Base-by-base conservation (phyloP, 208 protist species). In the Leishmania gerbilli region DNA sequence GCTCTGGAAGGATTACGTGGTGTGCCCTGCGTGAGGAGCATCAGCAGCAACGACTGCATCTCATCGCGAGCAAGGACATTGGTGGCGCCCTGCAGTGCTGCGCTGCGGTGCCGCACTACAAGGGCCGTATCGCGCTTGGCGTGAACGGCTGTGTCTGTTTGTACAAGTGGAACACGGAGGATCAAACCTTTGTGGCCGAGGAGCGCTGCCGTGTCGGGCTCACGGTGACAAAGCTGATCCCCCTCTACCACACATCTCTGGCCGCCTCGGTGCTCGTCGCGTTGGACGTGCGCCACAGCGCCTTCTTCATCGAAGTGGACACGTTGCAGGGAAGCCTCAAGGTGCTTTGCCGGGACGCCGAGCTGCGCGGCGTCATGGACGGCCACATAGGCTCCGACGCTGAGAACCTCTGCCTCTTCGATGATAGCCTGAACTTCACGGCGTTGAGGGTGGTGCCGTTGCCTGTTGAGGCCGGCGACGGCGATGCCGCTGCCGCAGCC, bases 1-100 rank as follows among this genome's bases (percentile, higher is more conserved):
- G 92, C 11, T 93, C 90, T 1, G 90, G 92, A 53, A 84, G 92
- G 31, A 85, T 95, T 62, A 84, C 81, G 55, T 95, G 92, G 92
- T 92, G 83, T 40, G 34, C 71, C 9, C 53, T 85, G 71, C 76
- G 77, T 21, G 77, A 80, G 62, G 53, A 69, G 3, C 65, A 74
- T 45, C 77, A 81, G 19, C 76, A 77, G 6, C 51, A 37, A 47
- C 76, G 77, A 42, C 77, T 85, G 40, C 77, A 68, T 72, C n/a
- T 81, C 2, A 77, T 85, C 51, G 77, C 76, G 31, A 85, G 72
- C 71, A 91, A 92, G 69, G 93, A 95, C 79, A 91, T 96, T 65
- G 89, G 87, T 37, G 92, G 94, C 21, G 85, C 90, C 37, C 74
- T 96, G 56, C 90, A 95, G 79, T 96, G 94, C 84, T 96, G 94